Evolutionary conservation across 306 rosid species (phyloP).

Genomic region (Castanospermum australe): DNA sequence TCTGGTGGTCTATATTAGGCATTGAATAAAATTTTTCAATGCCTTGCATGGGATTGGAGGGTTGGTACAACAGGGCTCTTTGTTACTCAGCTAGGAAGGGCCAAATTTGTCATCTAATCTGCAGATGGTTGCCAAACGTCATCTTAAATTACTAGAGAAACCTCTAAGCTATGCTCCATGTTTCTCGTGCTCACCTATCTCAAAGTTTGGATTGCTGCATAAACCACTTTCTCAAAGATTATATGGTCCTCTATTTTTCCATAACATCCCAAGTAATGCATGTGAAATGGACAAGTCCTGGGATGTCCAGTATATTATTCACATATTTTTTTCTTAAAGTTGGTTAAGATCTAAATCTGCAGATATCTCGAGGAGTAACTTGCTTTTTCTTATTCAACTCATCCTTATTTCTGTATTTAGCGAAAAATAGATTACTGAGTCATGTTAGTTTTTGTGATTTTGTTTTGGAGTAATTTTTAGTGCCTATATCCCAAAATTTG

Average conservation of each 20-base stretch:
- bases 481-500: background rate
- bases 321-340: background rate
- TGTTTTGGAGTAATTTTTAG: background rate
- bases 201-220: background rate
- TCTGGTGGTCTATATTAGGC: background rate
- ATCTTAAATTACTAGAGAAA: background rate
- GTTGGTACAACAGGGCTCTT: background rate
- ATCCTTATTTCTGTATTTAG: background rate
- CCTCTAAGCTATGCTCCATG: background rate
- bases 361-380: background rate
- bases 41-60: background rate
- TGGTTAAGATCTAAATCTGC: background rate
- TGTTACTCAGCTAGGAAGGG: background rate
- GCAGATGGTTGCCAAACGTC: background rate
- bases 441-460: background rate
- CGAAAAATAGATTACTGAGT: background rate
- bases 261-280: background rate
- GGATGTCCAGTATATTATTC: slow-evolving; percentile 6
- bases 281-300: background rate
- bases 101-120: background rate
- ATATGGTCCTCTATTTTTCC: background rate
- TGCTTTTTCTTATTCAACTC: background rate
- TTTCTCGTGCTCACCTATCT: background rate
- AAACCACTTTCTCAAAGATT: background rate
- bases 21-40: background rate